Percentiles rank a stretch among this genome's conserved stretches.
Conservation (phyloP, 139 green algal species). For the Nannochloris sp. region DNA sequence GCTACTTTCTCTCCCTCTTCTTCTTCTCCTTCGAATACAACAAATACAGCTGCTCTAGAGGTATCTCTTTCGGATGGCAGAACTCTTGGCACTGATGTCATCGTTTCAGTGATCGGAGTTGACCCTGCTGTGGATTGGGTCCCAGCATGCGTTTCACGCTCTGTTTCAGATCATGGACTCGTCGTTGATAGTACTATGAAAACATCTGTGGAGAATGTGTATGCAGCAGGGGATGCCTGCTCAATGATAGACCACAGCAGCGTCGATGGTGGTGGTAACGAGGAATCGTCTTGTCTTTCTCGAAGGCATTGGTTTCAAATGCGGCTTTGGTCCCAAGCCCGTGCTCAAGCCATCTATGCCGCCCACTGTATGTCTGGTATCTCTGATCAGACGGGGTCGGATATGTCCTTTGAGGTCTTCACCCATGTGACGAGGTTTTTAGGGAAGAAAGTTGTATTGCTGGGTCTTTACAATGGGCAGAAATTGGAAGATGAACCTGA, state of each 20-base stretch:
- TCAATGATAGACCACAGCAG: not conserved
- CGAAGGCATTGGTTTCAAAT: slow-evolving; percentile 90
- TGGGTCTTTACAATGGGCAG: slow-evolving; percentile 86
- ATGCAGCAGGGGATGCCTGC: slow-evolving; percentile 71
- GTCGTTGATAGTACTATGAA: slow-evolving; percentile 41
- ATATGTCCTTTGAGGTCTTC: slow-evolving; percentile 83
- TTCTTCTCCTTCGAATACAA: not conserved
- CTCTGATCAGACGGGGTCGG: slow-evolving; percentile 26
- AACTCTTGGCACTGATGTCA: slow-evolving; percentile 45
- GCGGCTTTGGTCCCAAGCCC: slow-evolving; percentile 69
- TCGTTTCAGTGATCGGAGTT: slow-evolving; percentile 68
- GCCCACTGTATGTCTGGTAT: slow-evolving; percentile 58
- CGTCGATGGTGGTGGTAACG: not conserved
- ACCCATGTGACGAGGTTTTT: slow-evolving; percentile 77
- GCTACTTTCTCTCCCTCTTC: not conserved
- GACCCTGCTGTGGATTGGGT: slow-evolving; percentile 56
- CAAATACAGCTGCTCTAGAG: not conserved
- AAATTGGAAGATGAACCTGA: slow-evolving; percentile 55
- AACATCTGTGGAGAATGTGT: slow-evolving; percentile 45
- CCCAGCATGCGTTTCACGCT: slow-evolving; percentile 24
- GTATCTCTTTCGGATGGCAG: slow-evolving; percentile 37
- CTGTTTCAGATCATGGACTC: slow-evolving; percentile 53
- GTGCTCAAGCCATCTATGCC: slow-evolving; percentile 53
- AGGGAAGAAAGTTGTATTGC: slow-evolving; percentile 73
- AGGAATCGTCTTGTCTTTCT: slow-evolving; percentile 14